phyloP scores from a whole-genome alignment of 1,139 yeast species.

The Lodderomyces parapsilosis region DNA sequence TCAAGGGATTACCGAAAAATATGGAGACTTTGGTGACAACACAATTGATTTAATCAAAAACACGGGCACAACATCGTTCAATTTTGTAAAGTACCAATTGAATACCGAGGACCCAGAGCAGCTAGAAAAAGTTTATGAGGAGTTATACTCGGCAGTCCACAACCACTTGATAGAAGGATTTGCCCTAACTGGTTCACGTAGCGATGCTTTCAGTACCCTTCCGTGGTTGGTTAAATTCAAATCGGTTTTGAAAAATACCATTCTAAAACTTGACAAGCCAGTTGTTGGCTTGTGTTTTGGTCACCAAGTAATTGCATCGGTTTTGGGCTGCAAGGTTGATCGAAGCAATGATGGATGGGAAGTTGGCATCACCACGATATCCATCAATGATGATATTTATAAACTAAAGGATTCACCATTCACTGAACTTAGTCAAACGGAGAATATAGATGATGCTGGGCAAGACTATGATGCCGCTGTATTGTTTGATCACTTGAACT shows the following conservation, averaged over 20 bases:
- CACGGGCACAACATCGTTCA: conserved; percentile 7
- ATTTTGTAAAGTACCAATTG: conserved; percentile 43
- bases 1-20: conserved; percentile 24
- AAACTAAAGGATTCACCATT: conserved; percentile 32
- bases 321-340: conserved; percentile 60
- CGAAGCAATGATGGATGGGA: conserved; percentile 73
- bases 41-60: conserved; percentile 29
- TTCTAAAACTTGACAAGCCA: conserved; percentile 36
- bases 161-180: conserved; percentile 42
- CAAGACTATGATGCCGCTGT: conserved; percentile 9
- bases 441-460: conserved; percentile 14
- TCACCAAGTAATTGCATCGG: conserved; percentile 72
- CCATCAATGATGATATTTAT: conserved; percentile 41
- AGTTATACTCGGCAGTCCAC: conserved; percentile 21
- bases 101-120: conserved; percentile 12
- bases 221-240: conserved; percentile 56
- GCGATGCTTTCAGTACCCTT: conserved; percentile 53
- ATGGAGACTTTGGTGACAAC: conserved; percentile 57
- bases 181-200: conserved; percentile 64
- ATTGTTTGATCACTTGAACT: conserved; percentile 26
- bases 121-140: conserved; percentile 5
- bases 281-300: conserved; percentile 80
- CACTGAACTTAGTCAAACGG: conserved; percentile 13
- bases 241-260: conserved; percentile 35
- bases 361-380: conserved; percentile 56